Percentiles rank a stretch among this genome's conserved stretches.
These are phyloP conservation scores for Hypholoma fasciculare DNA, from an alignment of 768 basidiomycete species.

Conservation along the genomic window DNA sequence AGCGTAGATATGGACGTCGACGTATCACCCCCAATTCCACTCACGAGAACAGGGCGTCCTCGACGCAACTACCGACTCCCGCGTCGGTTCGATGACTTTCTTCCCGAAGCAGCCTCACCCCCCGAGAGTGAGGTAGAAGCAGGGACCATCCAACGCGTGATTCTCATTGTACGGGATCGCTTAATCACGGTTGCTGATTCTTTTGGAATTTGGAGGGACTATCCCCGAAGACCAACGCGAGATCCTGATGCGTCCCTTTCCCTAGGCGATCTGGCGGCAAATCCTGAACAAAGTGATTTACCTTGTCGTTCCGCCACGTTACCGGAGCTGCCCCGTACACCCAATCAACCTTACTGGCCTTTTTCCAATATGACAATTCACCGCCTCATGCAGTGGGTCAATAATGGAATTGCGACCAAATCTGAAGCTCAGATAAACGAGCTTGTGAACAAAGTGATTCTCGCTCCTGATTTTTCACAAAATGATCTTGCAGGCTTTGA, in stretches of 20 bases:
- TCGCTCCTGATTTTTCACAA: slow-evolving; percentile 12
- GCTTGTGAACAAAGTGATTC: slow-evolving; percentile 21
- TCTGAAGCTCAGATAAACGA: slow-evolving; percentile 11
- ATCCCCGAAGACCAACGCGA: slow-evolving; percentile 17
- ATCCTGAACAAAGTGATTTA: not conserved
- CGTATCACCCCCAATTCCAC: too few species aligned
- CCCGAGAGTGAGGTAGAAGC: too few species aligned
- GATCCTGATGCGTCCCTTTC: slow-evolving; percentile 20
- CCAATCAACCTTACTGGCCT: slow-evolving; percentile 6
- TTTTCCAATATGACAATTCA: slow-evolving; percentile 10
- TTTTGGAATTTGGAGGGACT: too few species aligned
- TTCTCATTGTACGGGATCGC: too few species aligned
- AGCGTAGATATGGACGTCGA: too few species aligned
- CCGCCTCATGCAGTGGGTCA: slow-evolving; percentile 25
- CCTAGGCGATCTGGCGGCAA: not conserved
- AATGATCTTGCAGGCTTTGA: slow-evolving; percentile 12
- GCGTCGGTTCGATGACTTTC: too few species aligned
- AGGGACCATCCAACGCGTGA: too few species aligned
- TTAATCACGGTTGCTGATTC: too few species aligned
- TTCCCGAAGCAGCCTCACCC: too few species aligned
- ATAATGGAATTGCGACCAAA: slow-evolving; percentile 12
- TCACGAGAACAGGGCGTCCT: too few species aligned
- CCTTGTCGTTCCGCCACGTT: not conserved
- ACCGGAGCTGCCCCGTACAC: too few species aligned
- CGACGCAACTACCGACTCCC: too few species aligned